phyloP scores from a whole-genome alignment of 1,139 yeast genomes.

The Debaryomyces robertsiae region DNA sequence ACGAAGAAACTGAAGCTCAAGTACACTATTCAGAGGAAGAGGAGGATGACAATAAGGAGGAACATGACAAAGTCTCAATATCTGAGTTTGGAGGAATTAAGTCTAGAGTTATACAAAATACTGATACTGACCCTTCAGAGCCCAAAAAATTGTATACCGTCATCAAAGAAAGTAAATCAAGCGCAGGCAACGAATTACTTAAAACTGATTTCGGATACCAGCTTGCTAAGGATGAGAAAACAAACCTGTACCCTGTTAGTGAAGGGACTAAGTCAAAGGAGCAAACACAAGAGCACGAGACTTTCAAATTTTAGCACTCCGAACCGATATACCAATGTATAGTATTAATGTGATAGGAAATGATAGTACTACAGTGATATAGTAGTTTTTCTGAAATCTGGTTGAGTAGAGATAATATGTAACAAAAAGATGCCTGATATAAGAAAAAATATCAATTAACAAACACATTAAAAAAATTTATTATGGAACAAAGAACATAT shows the following conservation, averaged over 20 bases:
- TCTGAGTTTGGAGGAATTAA: constrained; percentile 18
- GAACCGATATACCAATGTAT: too few species aligned
- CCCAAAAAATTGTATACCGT: constrained; percentile 31
- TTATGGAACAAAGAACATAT: constrained; percentile 5
- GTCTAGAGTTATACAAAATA: not conserved
- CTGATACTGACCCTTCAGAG: constrained; percentile 9
- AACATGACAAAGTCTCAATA: constrained; percentile 18
- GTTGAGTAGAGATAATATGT: constrained; percentile 8
- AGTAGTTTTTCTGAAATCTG: constrained; percentile 8
- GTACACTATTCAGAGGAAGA: constrained; percentile 12
- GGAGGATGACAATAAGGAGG: constrained; percentile 18
- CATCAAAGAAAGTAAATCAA: constrained; percentile 26
- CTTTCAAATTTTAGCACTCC: not conserved
- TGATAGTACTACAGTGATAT: not conserved
- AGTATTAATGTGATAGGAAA: too few species aligned
- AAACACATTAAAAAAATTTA: constrained; percentile 6
- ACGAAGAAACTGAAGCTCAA: constrained; percentile 12
- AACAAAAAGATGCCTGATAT: constrained; percentile 9
- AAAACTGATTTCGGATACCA: constrained; percentile 24
- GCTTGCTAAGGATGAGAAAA: constrained; percentile 12
- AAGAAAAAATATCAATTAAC: constrained; percentile 5
- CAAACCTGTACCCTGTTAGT: too few species aligned
- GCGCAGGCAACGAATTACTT: constrained; percentile 19
- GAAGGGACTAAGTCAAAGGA: constrained; percentile 9
- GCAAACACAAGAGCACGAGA: constrained; percentile 4